Percentiles rank a stretch among this genome's conserved stretches.
Conservation (phyloP, 805 yeast species). For the Komagataella mondaviorum region DNA sequence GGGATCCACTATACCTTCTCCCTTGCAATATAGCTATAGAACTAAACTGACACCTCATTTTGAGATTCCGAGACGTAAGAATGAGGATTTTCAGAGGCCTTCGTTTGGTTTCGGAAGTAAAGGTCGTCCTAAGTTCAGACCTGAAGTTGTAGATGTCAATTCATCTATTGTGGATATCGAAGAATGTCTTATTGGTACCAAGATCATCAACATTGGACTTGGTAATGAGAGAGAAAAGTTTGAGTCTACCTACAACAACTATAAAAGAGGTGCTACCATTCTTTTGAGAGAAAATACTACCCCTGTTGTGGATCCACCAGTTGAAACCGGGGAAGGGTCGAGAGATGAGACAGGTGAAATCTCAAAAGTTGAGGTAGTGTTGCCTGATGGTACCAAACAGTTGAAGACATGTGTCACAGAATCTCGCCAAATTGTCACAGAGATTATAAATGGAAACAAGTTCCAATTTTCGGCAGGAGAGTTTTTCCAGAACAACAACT, state of each 20-base stretch:
- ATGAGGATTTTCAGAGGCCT: conserved; percentile 30
- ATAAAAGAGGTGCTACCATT: conserved; percentile 76
- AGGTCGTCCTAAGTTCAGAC: conserved; percentile 65
- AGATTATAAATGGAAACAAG: conserved; percentile 56
- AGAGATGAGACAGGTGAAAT: conserved; percentile 23
- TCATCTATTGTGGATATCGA: conserved; percentile 83
- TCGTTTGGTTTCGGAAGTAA: conserved; percentile 82
- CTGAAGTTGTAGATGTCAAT: conserved; percentile 16
- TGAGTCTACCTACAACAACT: conserved; percentile 28
- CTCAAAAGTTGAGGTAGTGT: conserved; percentile 18
- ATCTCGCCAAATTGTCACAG: conserved; percentile 67
- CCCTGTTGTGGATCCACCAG: conserved; percentile 10
- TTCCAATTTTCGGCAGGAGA: conserved; percentile 92
- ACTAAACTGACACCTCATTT: conserved; percentile 96
- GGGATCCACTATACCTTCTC: conserved; percentile 41
- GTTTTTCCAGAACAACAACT: conserved; percentile 91
- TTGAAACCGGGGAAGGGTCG: conserved; percentile 30
- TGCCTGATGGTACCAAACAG: conserved; percentile 9
- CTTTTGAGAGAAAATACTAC: conserved; percentile 66
- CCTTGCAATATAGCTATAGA: conserved; percentile 63
- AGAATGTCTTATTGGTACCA: conserved; percentile 85
- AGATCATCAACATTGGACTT: conserved; percentile 63
- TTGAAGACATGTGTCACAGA: conserved; percentile 66
- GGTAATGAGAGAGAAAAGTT: conserved; percentile 50
- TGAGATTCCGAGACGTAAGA: conserved; percentile 49